Base-by-base conservation (phyloP, 768 basidiomycete genomes). In the Pilatotrama ljubarskyi region DNA sequence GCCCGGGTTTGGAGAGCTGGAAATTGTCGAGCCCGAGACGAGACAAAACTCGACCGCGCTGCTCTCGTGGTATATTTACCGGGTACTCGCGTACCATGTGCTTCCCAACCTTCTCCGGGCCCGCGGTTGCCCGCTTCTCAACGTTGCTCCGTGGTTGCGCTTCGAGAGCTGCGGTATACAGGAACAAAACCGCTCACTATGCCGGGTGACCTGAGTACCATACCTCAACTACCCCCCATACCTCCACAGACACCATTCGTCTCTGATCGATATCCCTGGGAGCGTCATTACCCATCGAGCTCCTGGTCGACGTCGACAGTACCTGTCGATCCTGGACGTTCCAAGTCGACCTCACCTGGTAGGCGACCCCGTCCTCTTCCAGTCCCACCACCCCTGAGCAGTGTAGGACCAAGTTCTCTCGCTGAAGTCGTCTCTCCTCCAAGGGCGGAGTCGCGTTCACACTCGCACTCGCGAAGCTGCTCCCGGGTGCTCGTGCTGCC, bases 1-100 rank as follows among this genome's bases (percentile, higher is more conserved):
- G 55, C 55, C 46, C n/a, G 55, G 17, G 48, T 46, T 8, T 42
- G 37, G 51, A 37, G 50, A 49, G 29, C 44, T 40, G 42, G n/a
- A n/a, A 48, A 48, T 18, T 62, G 61, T 57, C 61, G 55, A 62
- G 61, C 61, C 59, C 55, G 22, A 42, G 61, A 58, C 61, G 55
- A 62, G 61, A 42, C 61, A 37, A 52, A 43, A 58, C 61, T 62
- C 55, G 61, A 57, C 61, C 55, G 32, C 24, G 13, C 10, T 25
- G 55, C 46, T 20, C 14, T 6, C 17, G 4, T 44, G 51, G 18
- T 57, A 57, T 62, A 62, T 62, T 20, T 58, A 58, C 48, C 52
- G 37, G 47, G 29, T 20, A 14, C 48, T 11, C n/a, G 24, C 26
- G 25, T 14, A 44, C 7, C 22, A 55, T 61, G 52, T 9, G 41